Conservation (phyloP, 2,329 filamentous ascomycete species). For the Curvularia verruculosa region DNA sequence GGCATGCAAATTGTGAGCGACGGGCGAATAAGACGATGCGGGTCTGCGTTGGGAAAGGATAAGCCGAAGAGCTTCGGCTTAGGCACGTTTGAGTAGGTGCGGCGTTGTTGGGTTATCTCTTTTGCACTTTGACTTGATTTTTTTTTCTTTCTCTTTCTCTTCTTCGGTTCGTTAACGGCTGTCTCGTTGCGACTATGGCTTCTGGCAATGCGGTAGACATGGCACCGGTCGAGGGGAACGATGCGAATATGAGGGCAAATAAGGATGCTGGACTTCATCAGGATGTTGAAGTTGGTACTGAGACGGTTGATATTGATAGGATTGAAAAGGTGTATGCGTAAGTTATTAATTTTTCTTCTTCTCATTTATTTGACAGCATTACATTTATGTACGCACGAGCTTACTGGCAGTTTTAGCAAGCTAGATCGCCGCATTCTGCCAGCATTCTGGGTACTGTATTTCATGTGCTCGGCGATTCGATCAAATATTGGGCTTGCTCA, state of each 20-base stretch:
- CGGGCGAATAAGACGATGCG: constrained; percentile 19
- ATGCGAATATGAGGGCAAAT: constrained; percentile 16
- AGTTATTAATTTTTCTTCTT: constrained; percentile 12
- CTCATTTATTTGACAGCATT: neutral
- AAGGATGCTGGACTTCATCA: constrained; percentile 37
- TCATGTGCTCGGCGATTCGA: constrained; percentile 87
- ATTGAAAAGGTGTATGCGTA: constrained; percentile 49
- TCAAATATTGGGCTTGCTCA: constrained; percentile 94
- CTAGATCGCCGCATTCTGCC: constrained; percentile 65
- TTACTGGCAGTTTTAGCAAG: constrained; percentile 52
- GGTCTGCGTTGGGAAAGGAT: neutral
- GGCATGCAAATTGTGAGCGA: constrained; percentile 18
- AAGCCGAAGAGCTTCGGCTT: constrained; percentile 27
- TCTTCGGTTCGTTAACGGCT: neutral
- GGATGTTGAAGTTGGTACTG: constrained; percentile 44
- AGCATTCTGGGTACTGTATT: constrained; percentile 91
- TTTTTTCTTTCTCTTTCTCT: constrained; percentile 7
- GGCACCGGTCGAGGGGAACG: constrained; percentile 27
- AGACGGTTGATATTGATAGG: constrained; percentile 43
- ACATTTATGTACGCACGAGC: neutral
- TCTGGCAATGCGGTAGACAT: constrained; percentile 21
- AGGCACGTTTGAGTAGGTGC: constrained; percentile 12
- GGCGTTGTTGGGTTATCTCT: neutral
- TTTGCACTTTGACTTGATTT: constrained; percentile 11
- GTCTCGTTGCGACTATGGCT: constrained; percentile 26